A percentile compares a stretch with the other conserved stretches of the same genome.
These are phyloP conservation scores for Gracilariopsis chorda DNA, from an alignment of 23 red algal species.

Conservation along the genomic window DNA sequence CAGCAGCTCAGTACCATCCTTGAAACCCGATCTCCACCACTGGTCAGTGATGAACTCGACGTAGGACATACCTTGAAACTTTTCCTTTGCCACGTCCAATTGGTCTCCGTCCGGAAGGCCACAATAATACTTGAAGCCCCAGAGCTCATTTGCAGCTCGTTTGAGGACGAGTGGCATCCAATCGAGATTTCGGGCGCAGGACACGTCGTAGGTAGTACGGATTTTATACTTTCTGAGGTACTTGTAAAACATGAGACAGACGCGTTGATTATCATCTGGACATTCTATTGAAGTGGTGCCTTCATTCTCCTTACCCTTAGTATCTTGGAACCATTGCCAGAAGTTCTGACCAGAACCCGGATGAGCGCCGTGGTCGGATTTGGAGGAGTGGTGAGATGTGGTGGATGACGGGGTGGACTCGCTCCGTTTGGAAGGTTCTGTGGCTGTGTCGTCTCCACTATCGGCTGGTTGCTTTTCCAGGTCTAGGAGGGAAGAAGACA, in stretches of 20 bases:
- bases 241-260: constrained; percentile 75
- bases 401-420: not conserved
- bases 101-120: not conserved
- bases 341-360: constrained; percentile 69
- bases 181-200: constrained; percentile 42
- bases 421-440: not conserved
- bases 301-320: constrained; percentile 48
- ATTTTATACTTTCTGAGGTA: constrained; percentile 81
- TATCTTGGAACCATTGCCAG: constrained; percentile 84
- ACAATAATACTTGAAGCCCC: constrained; percentile 79
- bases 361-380: constrained; percentile 31
- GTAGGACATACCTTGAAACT: constrained; percentile 21
- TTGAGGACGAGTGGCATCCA: constrained; percentile 50
- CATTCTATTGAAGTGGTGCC: constrained; percentile 19
- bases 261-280: constrained; percentile 31
- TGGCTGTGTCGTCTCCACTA: not conserved
- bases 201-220: constrained; percentile 51
- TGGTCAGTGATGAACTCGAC: constrained; percentile 57
- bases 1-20: constrained; percentile 57
- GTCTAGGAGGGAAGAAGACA: not conserved
- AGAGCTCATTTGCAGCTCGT: constrained; percentile 58
- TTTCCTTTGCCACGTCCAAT: constrained; percentile 47
- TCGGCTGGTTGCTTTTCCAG: not conserved
- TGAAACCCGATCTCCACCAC: constrained; percentile 71
- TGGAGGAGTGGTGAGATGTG: not conserved